phyloP scores from a whole-genome alignment of 441 rosid species.

The Bruguiera hainesii region DNA sequence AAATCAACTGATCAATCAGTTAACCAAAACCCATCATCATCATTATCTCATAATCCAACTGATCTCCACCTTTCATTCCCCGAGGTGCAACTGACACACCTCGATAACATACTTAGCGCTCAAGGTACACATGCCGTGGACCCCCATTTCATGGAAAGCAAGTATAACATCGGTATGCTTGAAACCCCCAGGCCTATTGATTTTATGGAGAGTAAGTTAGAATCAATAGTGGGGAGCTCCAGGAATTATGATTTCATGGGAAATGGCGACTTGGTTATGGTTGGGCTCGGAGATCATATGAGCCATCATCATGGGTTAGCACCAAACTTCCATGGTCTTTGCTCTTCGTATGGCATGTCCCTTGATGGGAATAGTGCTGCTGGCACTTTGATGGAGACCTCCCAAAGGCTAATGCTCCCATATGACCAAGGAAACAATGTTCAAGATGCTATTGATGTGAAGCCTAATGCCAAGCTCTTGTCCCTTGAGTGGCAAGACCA shows the following conservation, averaged over 20 bases:
- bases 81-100: slow-evolving; percentile 52
- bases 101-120: slow-evolving; percentile 37
- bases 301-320: slow-evolving; percentile 28
- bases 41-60: slow-evolving; percentile 40
- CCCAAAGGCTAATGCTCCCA: slow-evolving; percentile 62
- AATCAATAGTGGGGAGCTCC: slow-evolving; percentile 44
- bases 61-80: slow-evolving; percentile 63
- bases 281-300: slow-evolving; percentile 40
- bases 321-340: slow-evolving; percentile 33
- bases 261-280: slow-evolving; percentile 44
- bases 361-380: slow-evolving; percentile 35
- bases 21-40: slow-evolving; percentile 31
- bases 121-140: slow-evolving; percentile 31
- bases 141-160: slow-evolving; percentile 48
- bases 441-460: slow-evolving; percentile 54
- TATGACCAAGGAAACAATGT: slow-evolving; percentile 42
- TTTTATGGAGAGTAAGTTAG: slow-evolving; percentile 71
- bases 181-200: slow-evolving; percentile 61
- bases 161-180: slow-evolving; percentile 42
- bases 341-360: slow-evolving; percentile 40
- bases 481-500: slow-evolving; percentile 89
- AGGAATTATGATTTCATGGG: slow-evolving; percentile 70
- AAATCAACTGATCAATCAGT: slow-evolving; percentile 31
- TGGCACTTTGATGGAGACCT: slow-evolving; percentile 48
- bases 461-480: slow-evolving; percentile 65